phyloP scores from a whole-genome alignment of 2,329 filamentous ascomycete genomes.

The Metarhizium humberi region DNA sequence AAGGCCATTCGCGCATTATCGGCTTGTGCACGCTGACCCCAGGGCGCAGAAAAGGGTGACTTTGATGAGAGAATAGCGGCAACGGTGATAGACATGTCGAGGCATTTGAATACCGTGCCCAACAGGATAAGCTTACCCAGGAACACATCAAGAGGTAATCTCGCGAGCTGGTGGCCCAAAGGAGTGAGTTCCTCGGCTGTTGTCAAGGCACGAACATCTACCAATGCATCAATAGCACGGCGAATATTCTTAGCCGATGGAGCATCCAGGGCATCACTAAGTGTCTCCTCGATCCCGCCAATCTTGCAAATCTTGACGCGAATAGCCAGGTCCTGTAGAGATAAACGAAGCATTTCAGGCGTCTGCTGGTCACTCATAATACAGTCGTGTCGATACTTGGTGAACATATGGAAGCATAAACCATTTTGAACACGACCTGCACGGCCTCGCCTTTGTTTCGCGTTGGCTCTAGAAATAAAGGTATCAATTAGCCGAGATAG shows the following conservation, averaged over 20 bases:
- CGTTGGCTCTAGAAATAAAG: conserved; percentile 91
- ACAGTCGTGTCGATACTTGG: conserved; percentile 76
- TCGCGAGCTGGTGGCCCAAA: conserved; percentile 76
- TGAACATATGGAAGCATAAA: conserved; percentile 93
- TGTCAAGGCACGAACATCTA: conserved; percentile 88
- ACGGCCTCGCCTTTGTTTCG: conserved; percentile 87
- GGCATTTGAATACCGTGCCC: conserved; percentile 77
- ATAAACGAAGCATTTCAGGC: conserved; percentile 89
- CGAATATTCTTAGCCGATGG: conserved; percentile 89
- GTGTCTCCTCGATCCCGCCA: conserved; percentile 82
- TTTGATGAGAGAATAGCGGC: conserved; percentile 92
- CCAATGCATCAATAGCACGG: conserved; percentile 81
- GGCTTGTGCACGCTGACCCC: conserved; percentile 74
- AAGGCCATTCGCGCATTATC: conserved; percentile 72
- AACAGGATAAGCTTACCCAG: conserved; percentile 87
- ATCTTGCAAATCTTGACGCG: conserved; percentile 96
- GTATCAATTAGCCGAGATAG: conserved; percentile 85
- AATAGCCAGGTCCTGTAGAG: conserved; percentile 88
- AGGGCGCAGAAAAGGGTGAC: conserved; percentile 81
- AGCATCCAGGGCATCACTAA: conserved; percentile 80
- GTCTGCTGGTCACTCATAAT: conserved; percentile 87
- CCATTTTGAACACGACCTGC: conserved; percentile 93
- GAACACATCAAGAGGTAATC: conserved; percentile 86
- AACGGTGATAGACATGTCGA: conserved; percentile 85
- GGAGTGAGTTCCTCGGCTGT: conserved; percentile 73